Evolutionary conservation across 1,139 yeast genomes (phyloP).

Genomic region (Taphrina flavorubra): DNA sequence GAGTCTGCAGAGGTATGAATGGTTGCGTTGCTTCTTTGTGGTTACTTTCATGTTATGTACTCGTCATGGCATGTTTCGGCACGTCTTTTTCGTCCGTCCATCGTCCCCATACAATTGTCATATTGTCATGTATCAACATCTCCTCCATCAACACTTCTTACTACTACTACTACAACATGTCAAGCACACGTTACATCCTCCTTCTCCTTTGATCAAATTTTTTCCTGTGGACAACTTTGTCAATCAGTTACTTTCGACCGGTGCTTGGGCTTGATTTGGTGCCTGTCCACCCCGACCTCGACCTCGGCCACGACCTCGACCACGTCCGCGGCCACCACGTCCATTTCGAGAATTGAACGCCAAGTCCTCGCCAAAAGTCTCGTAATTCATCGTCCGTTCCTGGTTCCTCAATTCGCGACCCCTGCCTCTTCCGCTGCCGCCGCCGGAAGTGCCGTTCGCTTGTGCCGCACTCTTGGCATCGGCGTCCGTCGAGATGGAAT

Average conservation of each 20-base stretch:
- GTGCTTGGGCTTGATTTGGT: background rate
- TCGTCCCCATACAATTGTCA: background rate
- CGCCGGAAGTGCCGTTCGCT: slow-evolving; percentile 44
- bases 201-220: background rate
- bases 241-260: background rate
- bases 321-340: slow-evolving; percentile 52
- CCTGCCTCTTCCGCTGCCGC: slow-evolving; percentile 50
- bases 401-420: slow-evolving; percentile 63
- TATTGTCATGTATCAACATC: background rate
- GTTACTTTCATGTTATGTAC: background rate
- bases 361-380: slow-evolving; percentile 69
- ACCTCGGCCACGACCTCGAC: slow-evolving; percentile 46
- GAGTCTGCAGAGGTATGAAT: no score
- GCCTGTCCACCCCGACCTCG: slow-evolving; percentile 40
- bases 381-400: slow-evolving; percentile 66
- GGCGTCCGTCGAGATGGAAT: slow-evolving; percentile 56
- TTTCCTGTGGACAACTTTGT: no score
- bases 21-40: no score
- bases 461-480: slow-evolving; percentile 11
- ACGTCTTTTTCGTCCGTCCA: background rate
- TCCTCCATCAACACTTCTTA: no score
- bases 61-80: background rate
- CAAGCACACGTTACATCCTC: background rate
- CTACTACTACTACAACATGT: slow-evolving; percentile 1
- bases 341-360: slow-evolving; percentile 51